Evolutionary conservation across 225 moss, liverwort and hornwort species (phyloP).

Genomic region (Marchantia polymorpha): DNA sequence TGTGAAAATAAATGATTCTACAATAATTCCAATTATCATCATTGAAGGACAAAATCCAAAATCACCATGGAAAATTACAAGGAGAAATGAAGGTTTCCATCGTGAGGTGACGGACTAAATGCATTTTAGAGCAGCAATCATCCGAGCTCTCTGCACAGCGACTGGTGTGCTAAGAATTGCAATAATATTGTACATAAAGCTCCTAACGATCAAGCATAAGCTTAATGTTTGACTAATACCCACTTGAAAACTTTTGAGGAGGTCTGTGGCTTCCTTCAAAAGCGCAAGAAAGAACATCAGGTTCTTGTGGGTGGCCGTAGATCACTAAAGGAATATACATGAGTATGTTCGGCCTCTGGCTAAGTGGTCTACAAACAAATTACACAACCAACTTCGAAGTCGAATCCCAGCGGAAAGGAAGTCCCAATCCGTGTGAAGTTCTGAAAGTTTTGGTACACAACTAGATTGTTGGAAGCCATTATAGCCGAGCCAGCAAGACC

Average conservation of each 20-base stretch:
- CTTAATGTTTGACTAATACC: not conserved
- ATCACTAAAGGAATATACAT: not conserved
- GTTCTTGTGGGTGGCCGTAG: not conserved
- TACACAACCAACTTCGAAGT: not conserved
- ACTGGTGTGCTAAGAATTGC: not conserved
- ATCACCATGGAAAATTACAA: too few species aligned
- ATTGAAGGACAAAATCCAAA: too few species aligned
- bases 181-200: not conserved
- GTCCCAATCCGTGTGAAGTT: not conserved
- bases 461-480: not conserved
- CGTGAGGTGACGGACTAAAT: not conserved
- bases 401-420: too few species aligned
- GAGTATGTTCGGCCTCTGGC: not conserved
- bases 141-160: too few species aligned
- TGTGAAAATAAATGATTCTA: not conserved
- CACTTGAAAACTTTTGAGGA: not conserved
- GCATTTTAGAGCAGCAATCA: not conserved
- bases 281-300: not conserved
- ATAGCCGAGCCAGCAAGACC: not conserved
- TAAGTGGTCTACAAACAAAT: not conserved
- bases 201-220: not conserved
- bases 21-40: not conserved
- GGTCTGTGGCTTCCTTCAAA: not conserved
- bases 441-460: not conserved
- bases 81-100: not conserved